Base-by-base conservation (phyloP, 306 rosid species). In the Lathyrus aphaca region DNA sequence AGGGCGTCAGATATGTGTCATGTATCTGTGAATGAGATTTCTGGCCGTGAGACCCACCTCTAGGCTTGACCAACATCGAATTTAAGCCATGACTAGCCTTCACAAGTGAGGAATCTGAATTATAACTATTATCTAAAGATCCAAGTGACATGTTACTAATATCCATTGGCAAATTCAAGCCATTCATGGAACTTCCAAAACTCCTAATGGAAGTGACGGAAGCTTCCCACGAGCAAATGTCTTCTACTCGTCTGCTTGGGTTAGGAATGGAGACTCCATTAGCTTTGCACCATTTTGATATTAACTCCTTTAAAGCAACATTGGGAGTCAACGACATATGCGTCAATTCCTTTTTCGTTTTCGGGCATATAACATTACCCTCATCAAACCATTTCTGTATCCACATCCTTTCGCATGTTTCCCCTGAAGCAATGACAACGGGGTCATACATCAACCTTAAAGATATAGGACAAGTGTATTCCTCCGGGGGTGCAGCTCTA, bases 371-470 rank as follows among this genome's bases (percentile, higher is more conserved):
- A 59, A 80, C 76, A 72, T 86, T 72, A 54, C 96, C 96, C 88
- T 92, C 96, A 16, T 75, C 82, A 78, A 93, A 83, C 96, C 96
- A 93, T 78, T 88, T 93, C 32, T 86, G 89, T 73, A 90, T 88
- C 93, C 90, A 90, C 83, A 81, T 80, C 77, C 86, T 86, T 81
- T 93, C 96, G 70, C 69, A 90, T 62, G 98, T 86, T 71, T 44
- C 79, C 65, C 96, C 96, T 27, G 96, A 93, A 29, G 83, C 93
- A 75, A 92, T 75, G 37, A 86, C 84, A 60, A 92, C 98, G 57
- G 98, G 98, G 71, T 92, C 96, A 44, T 80, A 83, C 91, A 92
- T 92, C 83, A 92, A 57, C 77, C 83, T 83, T 45, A 79, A 83
- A 66, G 98, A 92, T 66, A 92, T 77, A 23, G 96, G 88, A 49